phyloP scores from a whole-genome alignment of 805 yeast genomes.

The Kazachstania africana region DNA sequence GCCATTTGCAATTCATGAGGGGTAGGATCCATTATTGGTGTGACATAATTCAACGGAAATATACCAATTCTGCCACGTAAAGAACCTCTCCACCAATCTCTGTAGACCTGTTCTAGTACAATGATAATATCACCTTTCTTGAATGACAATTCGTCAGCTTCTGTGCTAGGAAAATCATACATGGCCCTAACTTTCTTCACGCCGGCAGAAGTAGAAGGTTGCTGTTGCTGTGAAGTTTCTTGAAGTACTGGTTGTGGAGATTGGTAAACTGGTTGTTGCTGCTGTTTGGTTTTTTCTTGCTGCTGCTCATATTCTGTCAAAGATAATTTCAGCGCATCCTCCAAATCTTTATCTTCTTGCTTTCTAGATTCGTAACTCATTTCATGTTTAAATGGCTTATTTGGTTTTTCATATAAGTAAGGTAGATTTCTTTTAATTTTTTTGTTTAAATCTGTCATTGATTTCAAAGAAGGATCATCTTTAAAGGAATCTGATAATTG shows the following conservation, averaged over 20 bases:
- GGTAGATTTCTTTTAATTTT: constrained; percentile 36
- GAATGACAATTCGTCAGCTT: constrained; percentile 81
- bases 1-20: constrained; percentile 46
- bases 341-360: constrained; percentile 71
- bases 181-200: constrained; percentile 69
- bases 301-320: constrained; percentile 39
- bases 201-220: constrained; percentile 16
- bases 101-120: constrained; percentile 75
- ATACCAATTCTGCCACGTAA: constrained; percentile 73
- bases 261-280: constrained; percentile 8
- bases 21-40: constrained; percentile 59
- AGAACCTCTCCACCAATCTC: constrained; percentile 95
- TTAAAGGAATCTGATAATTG: constrained; percentile 57
- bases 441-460: constrained; percentile 51
- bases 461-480: constrained; percentile 63
- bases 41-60: constrained; percentile 86
- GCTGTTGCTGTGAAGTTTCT: constrained; percentile 6
- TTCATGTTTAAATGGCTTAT: constrained; percentile 45
- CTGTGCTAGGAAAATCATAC: constrained; percentile 67
- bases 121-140: constrained; percentile 78
- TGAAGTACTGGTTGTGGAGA: constrained; percentile 6
- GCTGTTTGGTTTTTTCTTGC: constrained; percentile 24
- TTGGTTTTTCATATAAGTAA: constrained; percentile 27
- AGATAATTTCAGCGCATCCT: constrained; percentile 64
- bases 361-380: constrained; percentile 34